Evolutionary conservation across 768 basidiomycete species (phyloP).

Genomic region (Mycena albidolilacea): DNA sequence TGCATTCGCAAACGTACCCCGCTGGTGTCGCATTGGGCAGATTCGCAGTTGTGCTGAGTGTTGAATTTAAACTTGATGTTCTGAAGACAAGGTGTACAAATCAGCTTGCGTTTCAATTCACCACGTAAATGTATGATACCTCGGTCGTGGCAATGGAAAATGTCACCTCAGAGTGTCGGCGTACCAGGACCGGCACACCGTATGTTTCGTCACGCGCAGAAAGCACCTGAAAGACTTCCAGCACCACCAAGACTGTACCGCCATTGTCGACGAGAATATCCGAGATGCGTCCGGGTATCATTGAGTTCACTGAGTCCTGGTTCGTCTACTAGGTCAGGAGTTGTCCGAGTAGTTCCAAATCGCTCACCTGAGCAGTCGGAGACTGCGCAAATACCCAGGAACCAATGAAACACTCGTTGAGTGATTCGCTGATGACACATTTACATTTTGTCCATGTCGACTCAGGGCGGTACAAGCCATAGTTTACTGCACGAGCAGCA

Average conservation of each 20-base stretch:
- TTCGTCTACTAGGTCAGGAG: background rate
- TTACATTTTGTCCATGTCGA: background rate
- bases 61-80: constrained; percentile 39
- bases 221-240: background rate
- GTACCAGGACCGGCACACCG: constrained; percentile 12
- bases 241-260: background rate
- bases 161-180: background rate
- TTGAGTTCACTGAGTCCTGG: background rate
- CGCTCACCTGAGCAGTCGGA: background rate
- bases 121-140: background rate
- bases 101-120: background rate
- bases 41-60: background rate
- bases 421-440: constrained; percentile 1
- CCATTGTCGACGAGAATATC: background rate
- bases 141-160: constrained; percentile 3
- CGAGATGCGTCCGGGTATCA: background rate
- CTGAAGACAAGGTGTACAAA: background rate
- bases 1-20: constrained; percentile 30
- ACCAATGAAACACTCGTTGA: background rate
- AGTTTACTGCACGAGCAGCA: constrained; percentile 11
- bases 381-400: background rate
- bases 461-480: background rate
- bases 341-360: background rate
- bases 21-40: constrained; percentile 28
- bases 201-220: background rate